Evolutionary conservation across 805 yeast genomes (phyloP), one percentile per base, ranked within the genome.

Genomic region (Pichia cephalocereana): DNA sequence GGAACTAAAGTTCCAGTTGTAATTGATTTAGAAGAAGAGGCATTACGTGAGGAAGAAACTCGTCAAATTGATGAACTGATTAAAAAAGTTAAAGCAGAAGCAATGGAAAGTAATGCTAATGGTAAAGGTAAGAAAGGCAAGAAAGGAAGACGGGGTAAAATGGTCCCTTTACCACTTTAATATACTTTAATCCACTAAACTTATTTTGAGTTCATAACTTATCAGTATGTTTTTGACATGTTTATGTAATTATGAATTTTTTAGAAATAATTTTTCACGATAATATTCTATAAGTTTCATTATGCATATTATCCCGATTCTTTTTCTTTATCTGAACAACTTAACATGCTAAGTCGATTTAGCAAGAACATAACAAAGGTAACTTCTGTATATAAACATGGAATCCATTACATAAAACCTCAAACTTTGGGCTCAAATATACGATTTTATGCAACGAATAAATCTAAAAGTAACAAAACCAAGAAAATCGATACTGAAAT

Each of bases 1-100:
- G 95, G 95, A 0, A 85, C 93, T 1, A 70, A 66, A 46, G 76
- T 79, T 2, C 75, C 74, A 6, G 73, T 65, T 18, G 50, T 67
- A 52, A 65, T 64, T 30, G 69, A 69, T 30, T 61, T 62, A 8
- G 66, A 65, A 2, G 62, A 62, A 17, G 66, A 65, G 3, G 62
- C 61, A 1, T 71, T 66, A 9, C 75, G 70, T 38, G 69, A 71
- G 58, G 81, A 75, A 40, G 74, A 74, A 8, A 74, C 67, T 52
- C 53, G 60, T 19, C 56, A 52, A 37, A 58, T 66, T 44, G 72
- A 70, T 48, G 75, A 76, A 49, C 68, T 77, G 73, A 69, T 82
- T 23, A 64, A 75, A 27, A 70, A 70, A 54, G 81, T 80, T 4
- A 72, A 70, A 50, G 75, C 71, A 54, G 76, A 72, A 50, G 74